A percentile compares a stretch with the other conserved stretches of the same genome.
Evolutionary conservation across 2,329 filamentous ascomycete species (phyloP).

Genomic region (Stagonosporopsis chrysanthemi): DNA sequence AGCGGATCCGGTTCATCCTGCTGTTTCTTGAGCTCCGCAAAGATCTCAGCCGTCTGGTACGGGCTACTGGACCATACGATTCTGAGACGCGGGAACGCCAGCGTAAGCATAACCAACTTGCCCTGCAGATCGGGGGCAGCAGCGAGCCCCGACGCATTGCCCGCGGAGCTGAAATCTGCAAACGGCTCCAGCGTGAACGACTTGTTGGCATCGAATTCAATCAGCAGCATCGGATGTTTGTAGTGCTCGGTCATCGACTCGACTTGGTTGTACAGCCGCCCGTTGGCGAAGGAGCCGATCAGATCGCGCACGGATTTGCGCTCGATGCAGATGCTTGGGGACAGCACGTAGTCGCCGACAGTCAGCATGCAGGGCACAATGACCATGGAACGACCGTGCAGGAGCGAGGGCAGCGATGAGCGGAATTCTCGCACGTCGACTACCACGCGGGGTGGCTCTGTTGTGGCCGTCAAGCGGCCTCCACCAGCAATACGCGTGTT

Average conservation of each 20-base stretch:
- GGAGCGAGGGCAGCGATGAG: constrained; percentile 86
- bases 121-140: constrained; percentile 80
- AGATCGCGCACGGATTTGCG: constrained; percentile 92
- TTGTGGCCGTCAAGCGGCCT: constrained; percentile 81
- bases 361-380: constrained; percentile 95
- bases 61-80: constrained; percentile 94
- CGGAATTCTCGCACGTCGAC: constrained; percentile 97
- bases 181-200: constrained; percentile 84
- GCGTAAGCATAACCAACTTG: constrained; percentile 88
- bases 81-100: constrained; percentile 87
- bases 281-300: constrained; percentile 89
- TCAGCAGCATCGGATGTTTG: constrained; percentile 86
- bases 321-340: constrained; percentile 89
- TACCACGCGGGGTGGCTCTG: constrained; percentile 86
- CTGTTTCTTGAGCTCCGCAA: constrained; percentile 89
- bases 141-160: constrained; percentile 64
- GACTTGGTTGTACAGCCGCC: constrained; percentile 87
- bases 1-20: constrained; percentile 91
- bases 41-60: constrained; percentile 97
- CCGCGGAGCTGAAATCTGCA: constrained; percentile 51
- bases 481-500: constrained; percentile 97
- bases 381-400: constrained; percentile 87
- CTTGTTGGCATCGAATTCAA: constrained; percentile 97
- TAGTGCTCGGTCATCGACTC: constrained; percentile 97
- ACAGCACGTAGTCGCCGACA: constrained; percentile 94